Conservation (phyloP, 2,329 filamentous ascomycete genomes). For the Arthrobotrys musiformis region DNA sequence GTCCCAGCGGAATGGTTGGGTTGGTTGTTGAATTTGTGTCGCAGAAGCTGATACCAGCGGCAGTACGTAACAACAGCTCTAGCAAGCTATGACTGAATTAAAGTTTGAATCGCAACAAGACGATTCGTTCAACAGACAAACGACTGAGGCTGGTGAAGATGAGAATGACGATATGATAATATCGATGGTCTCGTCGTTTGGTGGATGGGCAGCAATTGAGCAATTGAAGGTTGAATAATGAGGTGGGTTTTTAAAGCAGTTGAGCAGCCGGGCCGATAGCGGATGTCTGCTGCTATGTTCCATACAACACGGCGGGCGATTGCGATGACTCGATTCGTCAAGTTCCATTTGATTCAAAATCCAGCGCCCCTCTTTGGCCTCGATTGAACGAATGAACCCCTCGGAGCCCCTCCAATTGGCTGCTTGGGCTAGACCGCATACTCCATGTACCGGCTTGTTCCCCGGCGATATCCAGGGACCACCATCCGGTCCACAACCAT, state of each 20-base stretch:
- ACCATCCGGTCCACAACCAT: neutral
- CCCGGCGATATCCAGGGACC: constrained; percentile 21
- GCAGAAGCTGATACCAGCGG: neutral
- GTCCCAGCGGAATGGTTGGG: neutral
- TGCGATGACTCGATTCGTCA: no score
- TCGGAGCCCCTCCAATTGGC: constrained; percentile 2
- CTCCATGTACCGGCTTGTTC: neutral
- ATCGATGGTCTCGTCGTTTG: neutral
- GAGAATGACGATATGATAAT: neutral
- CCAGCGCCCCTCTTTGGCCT: neutral
- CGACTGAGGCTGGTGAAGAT: no score
- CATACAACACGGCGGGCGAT: constrained; percentile 4
- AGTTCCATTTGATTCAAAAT: neutral
- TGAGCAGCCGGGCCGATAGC: constrained; percentile 28
- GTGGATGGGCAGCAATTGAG: neutral
- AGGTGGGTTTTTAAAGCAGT: constrained; percentile 1
- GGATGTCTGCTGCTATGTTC: constrained; percentile 11
- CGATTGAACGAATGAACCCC: neutral
- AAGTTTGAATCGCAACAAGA: no score
- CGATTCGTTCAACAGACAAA: no score
- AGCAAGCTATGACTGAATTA: no score
- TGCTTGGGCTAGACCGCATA: no score
- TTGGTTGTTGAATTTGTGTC: neutral
- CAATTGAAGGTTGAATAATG: neutral
- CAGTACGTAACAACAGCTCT: no score